Conservation (phyloP, 805 yeast genomes). For the Candida nemodendra region DNA sequence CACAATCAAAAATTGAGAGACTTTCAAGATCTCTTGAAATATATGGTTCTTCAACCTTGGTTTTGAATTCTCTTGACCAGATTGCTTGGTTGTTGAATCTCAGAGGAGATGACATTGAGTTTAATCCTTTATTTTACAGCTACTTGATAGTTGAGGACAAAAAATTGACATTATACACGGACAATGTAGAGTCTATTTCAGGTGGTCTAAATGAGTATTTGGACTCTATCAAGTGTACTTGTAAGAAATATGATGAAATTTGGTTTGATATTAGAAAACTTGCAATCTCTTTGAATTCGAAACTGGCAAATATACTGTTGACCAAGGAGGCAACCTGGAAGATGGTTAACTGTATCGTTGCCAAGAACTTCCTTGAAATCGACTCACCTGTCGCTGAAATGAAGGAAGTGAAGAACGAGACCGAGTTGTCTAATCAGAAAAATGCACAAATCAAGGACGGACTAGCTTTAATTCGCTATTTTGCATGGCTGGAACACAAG, state of each 20-base stretch:
- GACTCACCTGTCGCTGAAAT: conserved; percentile 58
- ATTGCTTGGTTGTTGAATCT: conserved; percentile 88
- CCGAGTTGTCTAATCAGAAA: conserved; percentile 51
- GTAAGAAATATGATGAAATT: conserved; percentile 44
- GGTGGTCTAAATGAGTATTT: conserved; percentile 39
- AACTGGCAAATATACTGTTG: conserved; percentile 40
- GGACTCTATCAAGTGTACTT: conserved; percentile 40
- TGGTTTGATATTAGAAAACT: conserved; percentile 42
- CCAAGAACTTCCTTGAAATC: conserved; percentile 38
- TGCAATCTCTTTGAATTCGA: conserved; percentile 29
- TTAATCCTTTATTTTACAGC: conserved; percentile 52
- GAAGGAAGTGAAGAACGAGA: conserved; percentile 50
- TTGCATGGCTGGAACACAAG: conserved; percentile 58
- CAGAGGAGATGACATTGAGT: conserved; percentile 57
- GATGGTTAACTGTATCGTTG: conserved; percentile 48
- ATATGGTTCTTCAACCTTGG: conserved; percentile 26
- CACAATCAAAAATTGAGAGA: conserved; percentile 53
- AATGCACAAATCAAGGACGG: conserved; percentile 59
- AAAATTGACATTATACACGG: conserved; percentile 42
- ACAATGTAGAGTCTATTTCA: conserved; percentile 21
- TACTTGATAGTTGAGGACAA: conserved; percentile 47
- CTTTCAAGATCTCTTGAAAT: conserved; percentile 40
- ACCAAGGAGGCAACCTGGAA: conserved; percentile 70
- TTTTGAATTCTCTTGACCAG: conserved; percentile 67
- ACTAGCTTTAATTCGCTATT: conserved; percentile 50